These are phyloP conservation scores for Pilobolus umbonatus DNA, from an alignment of 192 early-diverging fungal species.

Conservation along the genomic window DNA sequence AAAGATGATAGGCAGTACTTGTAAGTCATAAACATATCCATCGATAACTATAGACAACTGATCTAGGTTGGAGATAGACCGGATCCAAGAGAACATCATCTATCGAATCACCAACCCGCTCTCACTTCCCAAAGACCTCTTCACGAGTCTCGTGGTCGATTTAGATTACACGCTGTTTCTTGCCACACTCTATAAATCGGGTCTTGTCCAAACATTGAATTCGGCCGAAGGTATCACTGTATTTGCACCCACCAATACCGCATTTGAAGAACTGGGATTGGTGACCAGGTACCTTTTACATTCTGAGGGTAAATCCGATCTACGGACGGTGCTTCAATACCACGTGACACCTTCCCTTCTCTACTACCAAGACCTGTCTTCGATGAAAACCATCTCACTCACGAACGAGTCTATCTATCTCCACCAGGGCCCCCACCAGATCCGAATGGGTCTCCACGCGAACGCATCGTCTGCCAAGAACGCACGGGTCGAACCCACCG, in stretches of 20 bases:
- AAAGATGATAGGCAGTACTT: constrained; percentile 14
- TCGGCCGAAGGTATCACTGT: constrained; percentile 40
- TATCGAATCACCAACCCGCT: constrained; percentile 27
- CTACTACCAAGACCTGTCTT: constrained; percentile 38
- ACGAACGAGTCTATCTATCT: constrained; percentile 35
- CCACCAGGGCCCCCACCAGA: constrained; percentile 13
- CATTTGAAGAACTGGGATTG: constrained; percentile 55
- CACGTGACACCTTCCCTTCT: constrained; percentile 40
- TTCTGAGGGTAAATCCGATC: constrained; percentile 31
- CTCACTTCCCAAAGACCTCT: constrained; percentile 12
- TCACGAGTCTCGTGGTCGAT: constrained; percentile 24
- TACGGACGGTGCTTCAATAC: constrained; percentile 40
- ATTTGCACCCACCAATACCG: constrained; percentile 58
- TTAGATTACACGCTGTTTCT: constrained; percentile 31
- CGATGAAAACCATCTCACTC: constrained; percentile 27
- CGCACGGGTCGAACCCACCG: constrained; percentile 6
- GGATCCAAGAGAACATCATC: constrained; percentile 12
- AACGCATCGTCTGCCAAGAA: too few species aligned
- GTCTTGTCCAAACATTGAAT: constrained; percentile 2
- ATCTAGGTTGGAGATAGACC: too few species aligned
- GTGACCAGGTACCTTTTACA: constrained; percentile 53
- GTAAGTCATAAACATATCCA: not conserved
- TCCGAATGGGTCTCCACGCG: not conserved
- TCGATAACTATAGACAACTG: too few species aligned
- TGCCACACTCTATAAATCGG: constrained; percentile 25